Evolutionary conservation across 1,284 basidiomycete species (phyloP).

Genomic region (Microbotryum silenes-acaulis): DNA sequence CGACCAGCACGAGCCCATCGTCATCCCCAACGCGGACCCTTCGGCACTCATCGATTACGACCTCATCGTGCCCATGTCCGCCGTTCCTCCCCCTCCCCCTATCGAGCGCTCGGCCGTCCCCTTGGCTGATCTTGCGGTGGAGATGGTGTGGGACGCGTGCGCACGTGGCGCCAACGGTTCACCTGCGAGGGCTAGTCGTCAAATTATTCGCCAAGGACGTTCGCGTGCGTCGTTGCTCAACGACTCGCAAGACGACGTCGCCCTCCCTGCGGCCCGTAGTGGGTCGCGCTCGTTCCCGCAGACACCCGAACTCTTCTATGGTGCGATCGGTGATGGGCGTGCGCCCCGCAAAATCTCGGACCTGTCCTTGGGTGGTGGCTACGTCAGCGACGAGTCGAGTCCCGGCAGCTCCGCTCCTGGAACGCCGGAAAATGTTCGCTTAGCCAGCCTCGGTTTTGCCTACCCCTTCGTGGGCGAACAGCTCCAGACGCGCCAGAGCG

Average conservation of each 20-base stretch:
- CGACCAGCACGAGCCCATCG: too few relatives aligned
- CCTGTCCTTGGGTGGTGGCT: conserved; percentile 14
- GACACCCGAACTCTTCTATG: conserved; percentile 24
- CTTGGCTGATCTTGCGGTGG: conserved; percentile 33
- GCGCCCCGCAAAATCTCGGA: conserved; percentile 13
- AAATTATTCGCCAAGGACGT: background rate
- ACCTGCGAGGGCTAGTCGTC: background rate
- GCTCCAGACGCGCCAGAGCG: background rate
- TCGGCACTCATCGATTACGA: conserved; percentile 21
- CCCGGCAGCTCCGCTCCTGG: conserved; percentile 31
- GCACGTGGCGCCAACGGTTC: conserved; percentile 19
- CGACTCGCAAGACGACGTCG: background rate
- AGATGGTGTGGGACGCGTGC: conserved; percentile 35
- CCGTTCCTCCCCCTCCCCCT: conserved; percentile 34
- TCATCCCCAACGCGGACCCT: too few relatives aligned
- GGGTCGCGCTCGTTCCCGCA: conserved; percentile 14
- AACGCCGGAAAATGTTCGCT: conserved; percentile 24
- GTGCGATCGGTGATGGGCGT: conserved; percentile 34
- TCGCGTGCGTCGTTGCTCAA: background rate
- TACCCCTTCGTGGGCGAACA: conserved; percentile 13
- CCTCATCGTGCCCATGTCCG: conserved; percentile 32
- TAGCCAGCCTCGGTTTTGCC: conserved; percentile 22
- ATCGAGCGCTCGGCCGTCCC: conserved; percentile 35
- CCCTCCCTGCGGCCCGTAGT: background rate
- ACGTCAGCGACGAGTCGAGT: conserved; percentile 23